Percentiles rank a stretch among this genome's conserved stretches.
Evolutionary conservation across 805 yeast species (phyloP).

Genomic region (Cyberlindnera maritima): DNA sequence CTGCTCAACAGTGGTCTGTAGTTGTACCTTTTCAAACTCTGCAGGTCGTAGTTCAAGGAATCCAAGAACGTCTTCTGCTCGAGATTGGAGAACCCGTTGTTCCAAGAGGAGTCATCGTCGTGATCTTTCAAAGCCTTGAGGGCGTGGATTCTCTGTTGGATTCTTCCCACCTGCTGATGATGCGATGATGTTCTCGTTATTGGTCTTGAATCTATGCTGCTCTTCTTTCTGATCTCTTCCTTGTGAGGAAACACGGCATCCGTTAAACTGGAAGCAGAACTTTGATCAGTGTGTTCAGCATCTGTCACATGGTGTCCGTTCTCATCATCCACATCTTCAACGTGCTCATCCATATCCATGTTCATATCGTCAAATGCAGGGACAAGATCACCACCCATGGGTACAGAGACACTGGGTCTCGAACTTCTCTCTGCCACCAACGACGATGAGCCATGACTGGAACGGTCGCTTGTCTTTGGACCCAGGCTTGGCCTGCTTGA

Average conservation of each 20-base stretch:
- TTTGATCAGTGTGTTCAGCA: background rate
- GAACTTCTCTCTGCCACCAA: constrained; percentile 4
- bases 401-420: constrained; percentile 11
- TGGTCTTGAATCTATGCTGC: background rate
- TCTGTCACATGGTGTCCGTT: background rate
- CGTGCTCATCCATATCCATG: constrained; percentile 20
- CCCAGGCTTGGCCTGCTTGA: background rate
- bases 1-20: constrained; percentile 18
- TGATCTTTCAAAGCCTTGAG: constrained; percentile 18
- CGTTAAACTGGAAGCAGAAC: background rate
- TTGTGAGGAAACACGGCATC: constrained; percentile 8
- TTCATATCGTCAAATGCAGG: constrained; percentile 27
- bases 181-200: background rate
- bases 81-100: constrained; percentile 13
- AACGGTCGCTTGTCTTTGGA: background rate
- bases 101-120: constrained; percentile 8
- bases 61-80: constrained; percentile 25
- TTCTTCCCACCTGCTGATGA: constrained; percentile 18
- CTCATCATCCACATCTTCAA: background rate
- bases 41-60: constrained; percentile 23
- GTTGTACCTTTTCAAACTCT: constrained; percentile 19
- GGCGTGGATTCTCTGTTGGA: constrained; percentile 24
- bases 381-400: constrained; percentile 23
- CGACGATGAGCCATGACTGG: constrained; percentile 1
- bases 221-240: background rate